Percentiles rank a stretch among this genome's conserved stretches.
phyloP scores from a whole-genome alignment of 257 asterid species.

The Voacanga thouarsii region DNA sequence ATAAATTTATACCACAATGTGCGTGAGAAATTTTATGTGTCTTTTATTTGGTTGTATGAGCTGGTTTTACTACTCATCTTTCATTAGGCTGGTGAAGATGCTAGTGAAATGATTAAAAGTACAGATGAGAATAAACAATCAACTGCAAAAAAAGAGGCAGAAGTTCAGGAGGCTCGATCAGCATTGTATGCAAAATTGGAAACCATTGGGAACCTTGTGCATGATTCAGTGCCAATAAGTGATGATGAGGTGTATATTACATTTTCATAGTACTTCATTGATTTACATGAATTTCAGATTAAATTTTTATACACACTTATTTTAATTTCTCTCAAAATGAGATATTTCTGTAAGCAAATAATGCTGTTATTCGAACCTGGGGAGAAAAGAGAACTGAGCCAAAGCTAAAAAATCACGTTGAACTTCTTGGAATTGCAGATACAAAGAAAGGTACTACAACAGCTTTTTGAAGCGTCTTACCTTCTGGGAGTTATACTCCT shows the following conservation, averaged over 20 bases:
- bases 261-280: slow-evolving; percentile 8
- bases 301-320: neutral
- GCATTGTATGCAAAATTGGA: slow-evolving; percentile 57
- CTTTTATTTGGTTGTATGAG: neutral
- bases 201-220: slow-evolving; percentile 84
- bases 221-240: slow-evolving; percentile 84
- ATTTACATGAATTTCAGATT: neutral
- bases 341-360: slow-evolving; percentile 52
- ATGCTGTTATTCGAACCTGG: slow-evolving; percentile 68
- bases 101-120: slow-evolving; percentile 41
- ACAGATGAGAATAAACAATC: slow-evolving; percentile 61
- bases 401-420: slow-evolving; percentile 86
- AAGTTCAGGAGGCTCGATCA: slow-evolving; percentile 73
- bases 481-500: neutral
- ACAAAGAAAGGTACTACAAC: slow-evolving; percentile 48
- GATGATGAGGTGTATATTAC: slow-evolving; percentile 59
- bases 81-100: slow-evolving; percentile 61
- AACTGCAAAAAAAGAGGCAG: slow-evolving; percentile 58
- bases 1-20: neutral
- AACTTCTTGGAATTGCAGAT: slow-evolving; percentile 94
- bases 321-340: slow-evolving; percentile 2
- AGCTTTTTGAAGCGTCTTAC: neutral
- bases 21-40: neutral
- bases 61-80: slow-evolving; percentile 1
- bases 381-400: slow-evolving; percentile 71